phyloP scores from a whole-genome alignment of 108 stramenopile genomes.

The Chaetoceros tenuissimus region DNA sequence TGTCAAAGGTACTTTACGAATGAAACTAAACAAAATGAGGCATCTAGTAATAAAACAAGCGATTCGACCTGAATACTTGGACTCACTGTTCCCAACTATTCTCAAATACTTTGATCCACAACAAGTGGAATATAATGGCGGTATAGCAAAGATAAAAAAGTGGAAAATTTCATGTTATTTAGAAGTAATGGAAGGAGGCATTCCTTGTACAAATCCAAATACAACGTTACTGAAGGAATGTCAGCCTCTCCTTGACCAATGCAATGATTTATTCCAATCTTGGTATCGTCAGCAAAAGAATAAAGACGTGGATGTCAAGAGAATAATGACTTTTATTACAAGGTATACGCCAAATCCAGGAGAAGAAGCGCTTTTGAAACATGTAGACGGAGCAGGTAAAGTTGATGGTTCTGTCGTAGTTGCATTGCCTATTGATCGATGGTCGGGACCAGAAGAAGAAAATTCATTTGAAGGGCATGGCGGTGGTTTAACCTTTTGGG shows the following conservation, averaged over 20 bases:
- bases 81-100: constrained; percentile 55
- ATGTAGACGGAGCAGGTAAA: constrained; percentile 85
- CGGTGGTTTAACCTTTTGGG: constrained; percentile 84
- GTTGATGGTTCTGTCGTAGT: constrained; percentile 81
- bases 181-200: constrained; percentile 82
- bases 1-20: constrained; percentile 56
- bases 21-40: constrained; percentile 68
- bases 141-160: constrained; percentile 70
- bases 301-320: constrained; percentile 24
- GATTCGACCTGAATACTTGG: constrained; percentile 65
- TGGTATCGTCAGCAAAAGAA: constrained; percentile 86
- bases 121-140: constrained; percentile 77
- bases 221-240: constrained; percentile 35
- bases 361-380: constrained; percentile 83
- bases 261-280: constrained; percentile 56
- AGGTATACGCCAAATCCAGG: constrained; percentile 79
- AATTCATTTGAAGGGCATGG: constrained; percentile 75
- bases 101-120: constrained; percentile 67
- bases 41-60: constrained; percentile 58
- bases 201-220: constrained; percentile 77
- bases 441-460: constrained; percentile 53
- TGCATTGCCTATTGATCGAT: constrained; percentile 80
- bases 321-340: constrained; percentile 88
- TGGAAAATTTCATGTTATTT: constrained; percentile 90
- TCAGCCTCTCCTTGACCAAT: constrained; percentile 48